Evolutionary conservation across 352 stramenopile genomes (phyloP), one percentile per base, ranked within the genome.

Genomic region (Phytopythium kandeliae): DNA sequence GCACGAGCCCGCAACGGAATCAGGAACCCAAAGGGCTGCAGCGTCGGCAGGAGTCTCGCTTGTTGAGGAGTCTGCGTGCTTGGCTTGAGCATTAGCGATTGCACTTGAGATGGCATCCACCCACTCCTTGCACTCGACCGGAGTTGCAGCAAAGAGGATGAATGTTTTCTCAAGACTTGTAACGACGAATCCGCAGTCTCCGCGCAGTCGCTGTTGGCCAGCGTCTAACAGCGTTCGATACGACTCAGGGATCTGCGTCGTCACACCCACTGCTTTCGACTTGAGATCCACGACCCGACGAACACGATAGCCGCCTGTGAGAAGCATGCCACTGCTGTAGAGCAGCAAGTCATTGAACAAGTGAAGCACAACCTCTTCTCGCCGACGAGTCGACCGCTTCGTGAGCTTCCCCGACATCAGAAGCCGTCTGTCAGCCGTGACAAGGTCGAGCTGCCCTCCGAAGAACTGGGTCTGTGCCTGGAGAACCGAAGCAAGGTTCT

Each of bases 321-420:
- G 73, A 0, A 90, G 48, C 43, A 91, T 65, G 19, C 71, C 75
- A 7, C 45, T 51, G 35, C 84, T 95, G 64, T 92, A 95, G 30
- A 95, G 65, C 35, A 95, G 47, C 19, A 95, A 69, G 43, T 95
- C 84, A 52, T 92, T 95, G 54, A 95, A 95, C 19, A 95, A 51
- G 48, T 95, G 84, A 25, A 95, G 62, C 65, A 91, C 78, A 16
- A 95, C 78, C 21, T 92, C 75, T 55, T 95, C 82, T 38, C 74
- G 71, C 12, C 82, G 74, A 55, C 85, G 86, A 2, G 80, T 92
- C 2, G 83, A 91, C 73, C 91, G 87, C 55, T 94, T 94, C 17
- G 74, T 81, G 6, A 94, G 62, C 52, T 84, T 89, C 0, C 80
- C 84, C 1, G 73, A 77, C 49, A 76, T 74, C 1, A 94, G 22